phyloP scores from a whole-genome alignment of 1,139 yeast genomes.

The Candida sp. region DNA sequence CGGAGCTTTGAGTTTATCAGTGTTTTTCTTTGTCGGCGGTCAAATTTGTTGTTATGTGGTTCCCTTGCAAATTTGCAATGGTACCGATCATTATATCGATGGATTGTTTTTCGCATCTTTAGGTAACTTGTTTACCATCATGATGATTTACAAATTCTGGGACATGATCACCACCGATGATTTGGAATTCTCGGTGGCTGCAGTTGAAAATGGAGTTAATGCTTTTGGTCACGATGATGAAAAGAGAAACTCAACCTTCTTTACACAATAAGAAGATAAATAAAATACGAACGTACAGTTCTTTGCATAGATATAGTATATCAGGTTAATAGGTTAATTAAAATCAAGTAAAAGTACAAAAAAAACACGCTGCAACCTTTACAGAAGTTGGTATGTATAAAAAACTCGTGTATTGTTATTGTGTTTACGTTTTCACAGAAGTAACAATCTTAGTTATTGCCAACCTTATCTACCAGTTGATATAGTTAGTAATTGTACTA shows the following conservation, averaged over 20 bases:
- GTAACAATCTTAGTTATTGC: too few relatives aligned
- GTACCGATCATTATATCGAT: constrained; percentile 82
- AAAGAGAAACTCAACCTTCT: constrained; percentile 18
- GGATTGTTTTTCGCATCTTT: constrained; percentile 84
- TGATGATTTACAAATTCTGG: constrained; percentile 98
- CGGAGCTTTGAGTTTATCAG: constrained; percentile 72
- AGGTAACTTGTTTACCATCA: constrained; percentile 74
- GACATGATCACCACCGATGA: constrained; percentile 96
- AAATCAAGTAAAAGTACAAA: background rate
- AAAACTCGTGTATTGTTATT: too few relatives aligned
- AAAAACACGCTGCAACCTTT: background rate
- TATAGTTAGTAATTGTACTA: too few relatives aligned
- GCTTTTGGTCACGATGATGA: constrained; percentile 33
- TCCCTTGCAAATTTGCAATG: constrained; percentile 61
- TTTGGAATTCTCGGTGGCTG: constrained; percentile 80
- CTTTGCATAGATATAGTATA: background rate
- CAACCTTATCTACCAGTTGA: too few relatives aligned
- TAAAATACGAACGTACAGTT: background rate
- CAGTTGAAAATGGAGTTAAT: constrained; percentile 38
- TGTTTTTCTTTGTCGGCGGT: constrained; percentile 75
- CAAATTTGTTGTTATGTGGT: constrained; percentile 73
- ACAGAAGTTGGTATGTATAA: too few relatives aligned
- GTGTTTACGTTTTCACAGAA: too few relatives aligned
- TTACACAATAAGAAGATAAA: background rate
- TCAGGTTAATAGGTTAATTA: background rate